Base-by-base conservation (phyloP, 306 rosid genomes). In the Vigna angularis region DNA sequence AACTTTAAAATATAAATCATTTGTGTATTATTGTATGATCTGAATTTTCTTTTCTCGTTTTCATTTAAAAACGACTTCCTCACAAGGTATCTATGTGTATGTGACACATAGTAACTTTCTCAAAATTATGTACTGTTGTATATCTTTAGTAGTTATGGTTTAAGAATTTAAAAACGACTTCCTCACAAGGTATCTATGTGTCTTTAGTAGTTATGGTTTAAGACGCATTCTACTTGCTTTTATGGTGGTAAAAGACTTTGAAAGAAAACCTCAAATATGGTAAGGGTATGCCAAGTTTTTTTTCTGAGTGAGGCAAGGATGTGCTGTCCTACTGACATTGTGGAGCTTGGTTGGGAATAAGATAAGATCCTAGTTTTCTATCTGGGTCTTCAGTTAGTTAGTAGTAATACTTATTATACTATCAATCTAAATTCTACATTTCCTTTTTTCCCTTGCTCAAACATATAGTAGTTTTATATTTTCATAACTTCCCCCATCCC, bases 341-440 rank as follows among this genome's bases (percentile, higher is more conserved):
- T 67, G 10, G 70, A 67, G 57, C 58, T 28, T 28, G 65, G 65
- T 42, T 67, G 73, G n/a, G 40, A 53, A 7, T 57, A 58, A 47
- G 63, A 9, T 78, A 70, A 47, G 63, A 9, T 78, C 45, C 15
- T 57, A 28, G 61, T 67, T 45, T 78, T 66, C 17, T 22, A 7
- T 52, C 18, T 20, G 24, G 28, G 32, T 59, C 17, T 57, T 58
- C 9, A 62, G 52, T 45, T 48, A 55, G 30, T 49, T 58, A 5
- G 58, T 32, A 11, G 1, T 32, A 45, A 28, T 67, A 22, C 40
- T 55, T 42, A 42, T 48, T 78, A 45, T 69, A 44, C 15, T 45
- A 24, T 24, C 17, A 56, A 56, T 18, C 36, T 30, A 44, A 56
- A 57, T 66, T 44, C 48, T 30, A 6, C 50, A 13, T 9, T 62